Conservation (phyloP, 2,329 filamentous ascomycete genomes). For the Lachnellula arida region DNA sequence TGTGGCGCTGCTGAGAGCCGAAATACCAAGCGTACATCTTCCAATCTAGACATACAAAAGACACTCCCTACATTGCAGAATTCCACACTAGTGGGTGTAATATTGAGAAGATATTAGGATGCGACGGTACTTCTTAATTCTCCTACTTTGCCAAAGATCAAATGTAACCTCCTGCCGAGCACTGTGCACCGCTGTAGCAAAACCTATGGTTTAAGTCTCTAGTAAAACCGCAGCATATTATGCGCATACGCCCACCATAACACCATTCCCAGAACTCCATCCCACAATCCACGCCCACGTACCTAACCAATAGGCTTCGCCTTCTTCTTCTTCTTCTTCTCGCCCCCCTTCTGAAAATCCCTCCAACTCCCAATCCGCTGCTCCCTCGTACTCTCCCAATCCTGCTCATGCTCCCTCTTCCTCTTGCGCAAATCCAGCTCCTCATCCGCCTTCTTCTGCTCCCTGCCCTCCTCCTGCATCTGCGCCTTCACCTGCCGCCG, state of each 20-base stretch:
- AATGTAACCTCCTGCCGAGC: too few species aligned
- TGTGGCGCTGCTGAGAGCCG: too few species aligned
- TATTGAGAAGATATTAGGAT: too few species aligned
- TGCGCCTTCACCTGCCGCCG: slow-evolving; percentile 84
- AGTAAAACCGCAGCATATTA: too few species aligned
- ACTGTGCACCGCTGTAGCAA: too few species aligned
- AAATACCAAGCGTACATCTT: too few species aligned
- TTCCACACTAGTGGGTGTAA: too few species aligned
- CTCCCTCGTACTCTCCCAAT: slow-evolving; percentile 92
- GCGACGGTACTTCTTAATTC: too few species aligned
- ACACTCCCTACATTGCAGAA: too few species aligned
- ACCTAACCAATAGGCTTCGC: slow-evolving; percentile 29
- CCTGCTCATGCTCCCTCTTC: slow-evolving; percentile 87
- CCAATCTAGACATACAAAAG: too few species aligned
- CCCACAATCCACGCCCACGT: not conserved
- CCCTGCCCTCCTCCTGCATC: slow-evolving; percentile 92
- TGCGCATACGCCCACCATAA: not conserved
- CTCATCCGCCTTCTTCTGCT: slow-evolving; percentile 80
- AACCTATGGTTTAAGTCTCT: too few species aligned
- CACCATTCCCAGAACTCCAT: not conserved
- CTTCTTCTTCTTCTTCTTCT: slow-evolving; percentile 66
- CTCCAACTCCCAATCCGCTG: slow-evolving; percentile 92
- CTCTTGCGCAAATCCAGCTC: slow-evolving; percentile 76
- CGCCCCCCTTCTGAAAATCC: slow-evolving; percentile 71
- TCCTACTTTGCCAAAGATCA: too few species aligned